Evolutionary conservation across 2,329 filamentous ascomycete species (phyloP), one percentile per base, ranked within the genome.

Genomic region (Blastomyces silverae): DNA sequence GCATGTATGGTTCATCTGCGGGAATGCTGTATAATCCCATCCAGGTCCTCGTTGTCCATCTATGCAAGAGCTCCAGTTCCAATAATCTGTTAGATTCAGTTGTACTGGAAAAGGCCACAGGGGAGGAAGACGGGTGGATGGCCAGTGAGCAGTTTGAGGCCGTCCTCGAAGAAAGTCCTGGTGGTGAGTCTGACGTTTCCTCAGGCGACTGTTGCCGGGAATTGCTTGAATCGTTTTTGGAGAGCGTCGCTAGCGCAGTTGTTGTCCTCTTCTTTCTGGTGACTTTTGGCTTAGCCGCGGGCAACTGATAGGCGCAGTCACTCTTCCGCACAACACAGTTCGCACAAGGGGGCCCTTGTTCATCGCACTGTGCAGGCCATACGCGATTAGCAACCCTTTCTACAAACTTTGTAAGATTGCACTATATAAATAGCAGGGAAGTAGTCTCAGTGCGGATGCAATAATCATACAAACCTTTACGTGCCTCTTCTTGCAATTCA

Each of bases 11-110:
- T 20, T 67, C 64, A 57, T 78, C 76, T 20, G 76, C 72, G 0
- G 76, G 75, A 7, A 78, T 74, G 39, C 73, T 73, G 25, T 73
- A 70, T 66, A 63, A 37, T 28, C 62, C 62, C n/a, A 52, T 63
- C 50, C 73, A 80, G 0, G 77, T 79, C n/a, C 68, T 71, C 0
- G 74, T 76, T 0, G 76, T 75, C 78, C 78, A 81, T 44, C 75
- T 76, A 63, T 80, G 78, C 76, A 81, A 79, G 60, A 81, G 68
- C 63, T 79, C 77, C 4, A 81, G 72, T 66, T 81, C 79, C 31
- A 79, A 70, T 20, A 74, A 67, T 37, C 74, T 70, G 0, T 69
- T 70, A 10, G 66, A 66, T 59, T 68, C 68, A 44, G 50, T 1
- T 15, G 64, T 34, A 5, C 50, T 63, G 11, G 64, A 58, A 63